Percentiles rank a stretch among this genome's conserved stretches.
phyloP scores from a whole-genome alignment of 73 alveolate genomes.

The Symbiodinium pilosum region DNA sequence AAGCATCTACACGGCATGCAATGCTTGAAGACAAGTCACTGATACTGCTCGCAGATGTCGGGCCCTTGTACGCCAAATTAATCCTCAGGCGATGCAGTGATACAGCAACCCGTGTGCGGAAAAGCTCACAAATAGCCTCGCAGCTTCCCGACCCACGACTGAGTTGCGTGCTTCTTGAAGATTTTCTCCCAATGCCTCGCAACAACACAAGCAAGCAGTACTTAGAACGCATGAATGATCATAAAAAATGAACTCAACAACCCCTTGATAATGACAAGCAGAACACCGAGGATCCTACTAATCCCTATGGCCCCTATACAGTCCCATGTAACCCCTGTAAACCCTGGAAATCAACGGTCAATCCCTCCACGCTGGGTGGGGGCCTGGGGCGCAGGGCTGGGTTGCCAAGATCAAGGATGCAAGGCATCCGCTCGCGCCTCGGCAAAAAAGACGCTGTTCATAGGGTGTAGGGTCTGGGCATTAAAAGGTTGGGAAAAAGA shows the following conservation, averaged over 20 bases:
- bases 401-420: constrained; percentile 73
- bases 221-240: too few relatives aligned
- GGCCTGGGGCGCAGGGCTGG: constrained; percentile 71
- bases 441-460: not conserved
- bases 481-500: too few relatives aligned
- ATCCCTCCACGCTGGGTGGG: too few relatives aligned
- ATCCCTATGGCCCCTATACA: too few relatives aligned
- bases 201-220: too few relatives aligned
- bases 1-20: not conserved
- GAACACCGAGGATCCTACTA: too few relatives aligned
- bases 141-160: not conserved
- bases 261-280: too few relatives aligned
- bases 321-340: too few relatives aligned
- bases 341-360: too few relatives aligned
- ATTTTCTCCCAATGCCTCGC: constrained; percentile 51
- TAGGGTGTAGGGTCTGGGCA: too few relatives aligned
- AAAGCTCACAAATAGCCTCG: not conserved
- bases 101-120: not conserved
- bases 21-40: not conserved
- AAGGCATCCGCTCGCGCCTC: constrained; percentile 87
- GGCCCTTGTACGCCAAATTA: constrained; percentile 52
- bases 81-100: not conserved
- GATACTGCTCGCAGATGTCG: constrained; percentile 46
- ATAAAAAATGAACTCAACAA: too few relatives aligned
- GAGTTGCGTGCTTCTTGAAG: not conserved